Conservation (phyloP, 2,329 filamentous ascomycete genomes). For the Botrytis elliptica region DNA sequence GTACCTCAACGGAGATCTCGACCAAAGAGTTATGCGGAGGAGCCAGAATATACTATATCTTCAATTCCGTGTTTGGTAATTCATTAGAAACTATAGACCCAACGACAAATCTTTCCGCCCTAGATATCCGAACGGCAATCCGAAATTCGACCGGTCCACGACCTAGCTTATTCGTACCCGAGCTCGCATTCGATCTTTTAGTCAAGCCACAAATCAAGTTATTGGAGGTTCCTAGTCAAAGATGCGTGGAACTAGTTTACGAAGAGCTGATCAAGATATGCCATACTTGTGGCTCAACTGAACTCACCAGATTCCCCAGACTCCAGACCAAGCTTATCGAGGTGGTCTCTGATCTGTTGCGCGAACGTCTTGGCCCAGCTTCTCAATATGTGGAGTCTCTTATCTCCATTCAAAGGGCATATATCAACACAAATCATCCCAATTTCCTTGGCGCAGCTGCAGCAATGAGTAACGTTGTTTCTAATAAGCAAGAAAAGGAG, state of each 20-base stretch:
- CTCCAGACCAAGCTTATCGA: slow-evolving; percentile 97
- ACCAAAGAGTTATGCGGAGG: slow-evolving; percentile 65
- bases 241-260: slow-evolving; percentile 96
- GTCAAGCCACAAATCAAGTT: slow-evolving; percentile 99
- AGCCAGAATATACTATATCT: slow-evolving; percentile 40
- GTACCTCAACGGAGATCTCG: slow-evolving; percentile 96
- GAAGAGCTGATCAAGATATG: slow-evolving; percentile 99
- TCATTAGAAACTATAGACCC: slow-evolving; percentile 95
- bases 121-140: slow-evolving; percentile 95
- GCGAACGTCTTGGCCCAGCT: slow-evolving; percentile 85
- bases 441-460: slow-evolving; percentile 97
- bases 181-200: slow-evolving; percentile 94
- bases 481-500: slow-evolving; percentile 91
- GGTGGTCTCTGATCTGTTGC: slow-evolving; percentile 91
- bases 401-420: slow-evolving; percentile 94
- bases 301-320: slow-evolving; percentile 86
- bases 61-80: slow-evolving; percentile 69
- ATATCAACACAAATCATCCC: slow-evolving; percentile 99
- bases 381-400: slow-evolving; percentile 93
- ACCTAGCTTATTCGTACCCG: slow-evolving; percentile 93
- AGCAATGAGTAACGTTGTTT: slow-evolving; percentile 96
- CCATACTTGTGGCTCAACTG: slow-evolving; percentile 94
- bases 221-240: slow-evolving; percentile 88
- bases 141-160: slow-evolving; percentile 95
- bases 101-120: slow-evolving; percentile 88